Conservation (phyloP, 495 filamentous ascomycete genomes). For the Daldinia caldariorum region DNA sequence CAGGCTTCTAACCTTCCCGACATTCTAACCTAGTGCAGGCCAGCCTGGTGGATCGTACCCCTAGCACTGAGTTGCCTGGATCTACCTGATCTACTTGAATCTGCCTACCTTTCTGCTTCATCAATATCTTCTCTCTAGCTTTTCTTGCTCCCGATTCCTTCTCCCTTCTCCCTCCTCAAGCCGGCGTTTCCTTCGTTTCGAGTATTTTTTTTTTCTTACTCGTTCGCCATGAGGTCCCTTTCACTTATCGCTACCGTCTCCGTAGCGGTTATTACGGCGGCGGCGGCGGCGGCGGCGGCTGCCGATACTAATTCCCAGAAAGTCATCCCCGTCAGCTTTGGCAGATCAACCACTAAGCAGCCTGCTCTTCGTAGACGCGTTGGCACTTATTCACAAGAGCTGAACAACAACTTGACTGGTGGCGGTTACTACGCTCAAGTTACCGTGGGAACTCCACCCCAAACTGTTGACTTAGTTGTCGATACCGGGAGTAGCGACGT, state of each 20-base stretch:
- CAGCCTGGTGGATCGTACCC: constrained; percentile 1
- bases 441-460: constrained; percentile 74
- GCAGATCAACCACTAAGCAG: constrained; percentile 26
- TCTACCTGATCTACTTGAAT: background rate
- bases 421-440: constrained; percentile 73
- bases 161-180: background rate
- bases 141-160: background rate
- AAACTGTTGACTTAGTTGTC: constrained; percentile 63
- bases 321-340: constrained; percentile 43
- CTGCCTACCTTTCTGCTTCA: background rate
- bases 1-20: too few relatives aligned
- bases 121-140: background rate
- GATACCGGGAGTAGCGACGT: constrained; percentile 91
- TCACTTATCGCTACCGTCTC: constrained; percentile 25
- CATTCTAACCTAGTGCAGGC: background rate
- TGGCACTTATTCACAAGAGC: constrained; percentile 49
- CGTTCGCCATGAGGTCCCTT: constrained; percentile 35
- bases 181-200: background rate
- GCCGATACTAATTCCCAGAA: constrained; percentile 30
- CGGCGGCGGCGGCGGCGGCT: constrained; percentile 16
- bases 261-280: constrained; percentile 17
- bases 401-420: constrained; percentile 60
- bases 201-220: background rate
- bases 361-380: constrained; percentile 34
- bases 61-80: background rate